These are phyloP conservation scores for Ceratorhiza oryzae-sativae DNA, from an alignment of 1,284 basidiomycete species.

Conservation along the genomic window DNA sequence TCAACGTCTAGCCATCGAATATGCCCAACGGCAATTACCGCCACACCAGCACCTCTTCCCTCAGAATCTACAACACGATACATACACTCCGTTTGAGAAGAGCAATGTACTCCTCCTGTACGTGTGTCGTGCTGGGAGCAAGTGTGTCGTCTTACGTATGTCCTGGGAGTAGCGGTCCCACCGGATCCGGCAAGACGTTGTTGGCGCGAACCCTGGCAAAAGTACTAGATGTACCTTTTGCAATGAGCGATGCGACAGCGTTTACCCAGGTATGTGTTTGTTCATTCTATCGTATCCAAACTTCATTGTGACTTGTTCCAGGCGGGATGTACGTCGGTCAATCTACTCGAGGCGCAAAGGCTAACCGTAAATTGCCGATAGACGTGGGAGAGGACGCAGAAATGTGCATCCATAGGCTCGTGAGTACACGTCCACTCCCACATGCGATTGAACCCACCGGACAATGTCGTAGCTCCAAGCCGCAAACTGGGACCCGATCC, in stretches of 20 bases:
- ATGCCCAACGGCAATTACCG: slow-evolving; percentile 54
- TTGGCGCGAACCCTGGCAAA: slow-evolving; percentile 84
- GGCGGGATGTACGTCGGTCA: slow-evolving; percentile 74
- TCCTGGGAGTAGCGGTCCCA: slow-evolving; percentile 67
- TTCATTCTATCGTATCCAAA: slow-evolving; percentile 48
- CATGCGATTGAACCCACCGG: background rate
- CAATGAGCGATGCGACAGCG: slow-evolving; percentile 81
- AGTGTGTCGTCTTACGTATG: background rate
- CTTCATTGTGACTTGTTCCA: slow-evolving; percentile 46
- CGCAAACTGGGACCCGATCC: slow-evolving; percentile 84
- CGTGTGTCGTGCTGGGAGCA: slow-evolving; percentile 45
- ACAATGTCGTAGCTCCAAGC: slow-evolving; percentile 70
- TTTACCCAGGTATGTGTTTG: slow-evolving; percentile 70
- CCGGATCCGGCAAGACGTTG: slow-evolving; percentile 89
- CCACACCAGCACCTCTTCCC: slow-evolving; percentile 50
- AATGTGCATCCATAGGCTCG: slow-evolving; percentile 83
- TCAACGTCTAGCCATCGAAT: slow-evolving; percentile 50
- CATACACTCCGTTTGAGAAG: slow-evolving; percentile 77
- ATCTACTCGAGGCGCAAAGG: slow-evolving; percentile 27
- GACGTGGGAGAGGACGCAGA: slow-evolving; percentile 97
- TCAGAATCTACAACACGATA: slow-evolving; percentile 46
- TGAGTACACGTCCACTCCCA: slow-evolving; percentile 48
- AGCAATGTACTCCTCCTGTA: slow-evolving; percentile 91
- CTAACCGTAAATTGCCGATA: slow-evolving; percentile 49
- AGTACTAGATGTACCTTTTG: slow-evolving; percentile 90